Evolutionary conservation across 495 filamentous ascomycete genomes (phyloP).

Genomic region (Venustampulla echinocandica): DNA sequence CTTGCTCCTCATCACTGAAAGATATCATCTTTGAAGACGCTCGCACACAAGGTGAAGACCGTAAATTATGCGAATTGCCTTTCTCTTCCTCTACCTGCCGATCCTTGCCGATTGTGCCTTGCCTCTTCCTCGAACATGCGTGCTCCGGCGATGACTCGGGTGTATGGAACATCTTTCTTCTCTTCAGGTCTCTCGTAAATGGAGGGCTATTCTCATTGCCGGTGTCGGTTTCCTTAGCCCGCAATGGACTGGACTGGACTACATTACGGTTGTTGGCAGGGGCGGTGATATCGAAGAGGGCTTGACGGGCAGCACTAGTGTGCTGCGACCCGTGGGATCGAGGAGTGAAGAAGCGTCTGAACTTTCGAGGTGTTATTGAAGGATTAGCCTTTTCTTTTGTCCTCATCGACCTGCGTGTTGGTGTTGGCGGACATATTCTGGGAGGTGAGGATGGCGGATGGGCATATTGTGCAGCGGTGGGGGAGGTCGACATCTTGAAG

Average conservation of each 20-base stretch:
- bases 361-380: slow-evolving; percentile 63
- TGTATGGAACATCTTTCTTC: slow-evolving; percentile 16
- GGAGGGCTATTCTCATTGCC: slow-evolving; percentile 12
- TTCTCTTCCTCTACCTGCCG: slow-evolving; percentile 36
- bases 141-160: slow-evolving; percentile 29
- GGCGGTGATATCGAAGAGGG: slow-evolving; percentile 62
- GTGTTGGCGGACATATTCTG: slow-evolving; percentile 1
- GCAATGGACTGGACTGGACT: slow-evolving; percentile 37
- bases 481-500: too few species aligned
- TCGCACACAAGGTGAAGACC: slow-evolving; percentile 46
- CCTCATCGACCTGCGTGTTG: slow-evolving; percentile 3
- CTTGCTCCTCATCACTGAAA: neutral
- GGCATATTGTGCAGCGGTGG: neutral
- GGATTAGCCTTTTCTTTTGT: slow-evolving; percentile 38
- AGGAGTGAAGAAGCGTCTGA: slow-evolving; percentile 79
- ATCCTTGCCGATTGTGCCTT: slow-evolving; percentile 28
- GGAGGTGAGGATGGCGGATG: neutral
- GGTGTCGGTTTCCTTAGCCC: slow-evolving; percentile 19
- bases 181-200: slow-evolving; percentile 21
- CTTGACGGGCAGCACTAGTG: slow-evolving; percentile 43
- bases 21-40: slow-evolving; percentile 3
- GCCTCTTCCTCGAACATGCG: slow-evolving; percentile 23
- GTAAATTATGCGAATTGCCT: slow-evolving; percentile 37
- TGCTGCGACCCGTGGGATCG: slow-evolving; percentile 21
- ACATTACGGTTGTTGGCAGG: slow-evolving; percentile 51